phyloP scores from a whole-genome alignment of 495 filamentous ascomycete species.

The Hyaloscypha bicolor region DNA sequence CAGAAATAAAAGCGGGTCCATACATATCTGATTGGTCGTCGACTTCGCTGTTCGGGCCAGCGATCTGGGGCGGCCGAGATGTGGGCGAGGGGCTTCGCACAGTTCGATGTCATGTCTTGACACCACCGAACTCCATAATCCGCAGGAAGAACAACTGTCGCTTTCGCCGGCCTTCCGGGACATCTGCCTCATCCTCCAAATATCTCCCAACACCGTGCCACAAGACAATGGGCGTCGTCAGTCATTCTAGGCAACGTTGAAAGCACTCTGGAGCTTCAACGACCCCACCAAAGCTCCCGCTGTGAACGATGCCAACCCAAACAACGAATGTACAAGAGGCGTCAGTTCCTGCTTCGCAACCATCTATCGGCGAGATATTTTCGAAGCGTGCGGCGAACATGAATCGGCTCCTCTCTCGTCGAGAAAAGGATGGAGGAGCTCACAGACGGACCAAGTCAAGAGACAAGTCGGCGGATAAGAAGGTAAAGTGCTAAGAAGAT shows the following conservation, averaged over 20 bases:
- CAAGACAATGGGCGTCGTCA: constrained; percentile 21
- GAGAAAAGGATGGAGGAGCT: constrained; percentile 63
- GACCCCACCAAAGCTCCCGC: constrained; percentile 21
- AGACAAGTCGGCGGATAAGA: constrained; percentile 38
- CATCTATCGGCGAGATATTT: constrained; percentile 1
- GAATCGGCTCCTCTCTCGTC: constrained; percentile 70
- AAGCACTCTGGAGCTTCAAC: constrained; percentile 11
- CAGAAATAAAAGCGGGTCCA: neutral
- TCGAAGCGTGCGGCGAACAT: constrained; percentile 42
- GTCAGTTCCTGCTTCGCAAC: neutral
- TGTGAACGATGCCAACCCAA: neutral
- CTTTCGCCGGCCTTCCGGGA: neutral
- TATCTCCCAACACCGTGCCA: neutral
- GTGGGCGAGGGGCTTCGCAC: neutral
- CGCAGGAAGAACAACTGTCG: neutral
- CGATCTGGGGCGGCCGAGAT: neutral
- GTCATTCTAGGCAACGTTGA: constrained; percentile 21
- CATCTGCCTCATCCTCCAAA: neutral
- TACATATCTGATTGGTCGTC: neutral
- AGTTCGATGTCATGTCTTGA: neutral
- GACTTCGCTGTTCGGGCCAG: neutral
- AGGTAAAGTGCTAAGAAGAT: constrained; percentile 27
- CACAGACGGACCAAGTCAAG: constrained; percentile 38
- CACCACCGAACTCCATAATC: neutral
- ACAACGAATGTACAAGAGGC: neutral